Evolutionary conservation across 352 stramenopile species (phyloP).

Genomic region (Aphanomyces astaci): DNA sequence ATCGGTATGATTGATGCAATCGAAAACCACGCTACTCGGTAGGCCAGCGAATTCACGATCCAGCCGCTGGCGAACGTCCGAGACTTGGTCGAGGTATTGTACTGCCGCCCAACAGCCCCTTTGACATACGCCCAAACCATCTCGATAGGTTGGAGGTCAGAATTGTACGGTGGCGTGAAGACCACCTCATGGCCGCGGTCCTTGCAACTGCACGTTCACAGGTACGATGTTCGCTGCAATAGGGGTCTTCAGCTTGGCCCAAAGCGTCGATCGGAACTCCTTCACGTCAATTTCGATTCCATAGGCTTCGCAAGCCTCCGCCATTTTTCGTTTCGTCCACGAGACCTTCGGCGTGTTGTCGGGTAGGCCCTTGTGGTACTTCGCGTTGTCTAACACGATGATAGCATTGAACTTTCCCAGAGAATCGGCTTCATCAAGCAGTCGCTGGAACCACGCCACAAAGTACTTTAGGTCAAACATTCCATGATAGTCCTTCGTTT

Average conservation of each 20-base stretch:
- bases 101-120: background rate
- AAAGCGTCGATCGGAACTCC: background rate
- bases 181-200: background rate
- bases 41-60: background rate
- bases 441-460: background rate
- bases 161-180: background rate
- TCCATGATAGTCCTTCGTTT: background rate
- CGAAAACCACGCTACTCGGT: background rate
- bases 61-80: background rate
- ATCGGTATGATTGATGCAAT: background rate
- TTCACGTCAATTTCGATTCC: background rate
- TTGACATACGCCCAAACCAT: conserved; percentile 13
- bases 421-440: background rate
- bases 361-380: background rate
- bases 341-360: background rate
- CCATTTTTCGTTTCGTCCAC: background rate
- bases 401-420: background rate
- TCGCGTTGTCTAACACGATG: background rate
- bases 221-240: background rate
- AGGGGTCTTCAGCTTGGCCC: conserved; percentile 1
- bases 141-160: background rate
- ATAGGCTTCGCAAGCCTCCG: background rate
- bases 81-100: background rate
- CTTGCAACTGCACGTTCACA: background rate
- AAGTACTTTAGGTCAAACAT: background rate